A percentile compares a stretch with the other conserved stretches of the same genome.
Evolutionary conservation across 371 early-diverging fungal species (phyloP).

Genomic region (Apophysomyces variabilis): DNA sequence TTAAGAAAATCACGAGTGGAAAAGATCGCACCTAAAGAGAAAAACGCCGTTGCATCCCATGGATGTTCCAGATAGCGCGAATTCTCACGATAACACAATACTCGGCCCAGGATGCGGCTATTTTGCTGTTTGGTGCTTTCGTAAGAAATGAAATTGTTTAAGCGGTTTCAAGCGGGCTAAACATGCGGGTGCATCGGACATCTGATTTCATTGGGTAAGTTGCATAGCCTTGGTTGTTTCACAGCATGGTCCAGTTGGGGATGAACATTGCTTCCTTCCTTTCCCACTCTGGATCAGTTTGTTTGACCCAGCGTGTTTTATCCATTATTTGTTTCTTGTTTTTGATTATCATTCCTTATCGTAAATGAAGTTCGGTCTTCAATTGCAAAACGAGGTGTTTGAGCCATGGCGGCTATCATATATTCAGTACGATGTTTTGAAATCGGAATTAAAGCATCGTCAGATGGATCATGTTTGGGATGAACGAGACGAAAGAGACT

Average conservation of each 20-base stretch:
- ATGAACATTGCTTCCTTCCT: neutral
- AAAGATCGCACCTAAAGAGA: too few relatives aligned
- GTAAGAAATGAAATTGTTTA: too few relatives aligned
- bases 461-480: slow-evolving; percentile 53
- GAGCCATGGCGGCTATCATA: slow-evolving; percentile 51
- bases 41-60: too few relatives aligned
- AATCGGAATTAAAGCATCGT: slow-evolving; percentile 39
- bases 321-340: slow-evolving; percentile 2
- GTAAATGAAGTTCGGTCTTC: slow-evolving; percentile 9
- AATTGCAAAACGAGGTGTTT: slow-evolving; percentile 38
- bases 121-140: too few relatives aligned
- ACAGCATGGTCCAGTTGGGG: too few relatives aligned
- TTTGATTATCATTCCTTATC: neutral
- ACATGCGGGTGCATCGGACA: too few relatives aligned
- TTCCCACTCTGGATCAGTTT: too few relatives aligned
- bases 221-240: neutral
- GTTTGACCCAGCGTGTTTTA: neutral
- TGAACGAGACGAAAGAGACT: slow-evolving; percentile 73
- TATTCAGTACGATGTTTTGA: slow-evolving; percentile 41
- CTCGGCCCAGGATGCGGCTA: too few relatives aligned
- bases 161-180: too few relatives aligned
- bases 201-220: slow-evolving; percentile 5
- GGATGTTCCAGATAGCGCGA: too few relatives aligned
- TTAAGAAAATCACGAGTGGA: too few relatives aligned
- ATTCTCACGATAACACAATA: too few relatives aligned